These are phyloP conservation scores for Zymoseptoria pseudotritici DNA, from an alignment of 2,329 filamentous ascomycete genomes.

Conservation along the genomic window DNA sequence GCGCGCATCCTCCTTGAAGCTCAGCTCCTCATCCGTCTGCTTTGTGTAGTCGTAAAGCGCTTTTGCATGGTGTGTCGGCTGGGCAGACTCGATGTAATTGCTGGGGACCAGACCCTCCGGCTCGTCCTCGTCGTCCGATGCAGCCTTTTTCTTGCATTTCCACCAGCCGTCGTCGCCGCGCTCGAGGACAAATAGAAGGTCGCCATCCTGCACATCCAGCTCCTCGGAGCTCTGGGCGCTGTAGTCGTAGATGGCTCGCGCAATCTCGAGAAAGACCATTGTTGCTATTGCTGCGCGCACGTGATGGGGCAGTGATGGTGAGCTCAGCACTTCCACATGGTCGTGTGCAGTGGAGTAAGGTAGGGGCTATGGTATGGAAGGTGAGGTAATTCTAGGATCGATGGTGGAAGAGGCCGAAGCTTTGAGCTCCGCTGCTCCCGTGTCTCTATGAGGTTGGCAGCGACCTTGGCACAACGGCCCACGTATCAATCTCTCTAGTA, in stretches of 20 bases:
- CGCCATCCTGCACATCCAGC: constrained; percentile 75
- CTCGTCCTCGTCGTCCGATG: constrained; percentile 77
- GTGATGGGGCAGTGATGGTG: background rate
- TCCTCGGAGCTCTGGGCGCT: constrained; percentile 78
- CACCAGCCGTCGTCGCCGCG: constrained; percentile 79
- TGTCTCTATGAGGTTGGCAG: too few species aligned
- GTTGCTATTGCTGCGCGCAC: constrained; percentile 1
- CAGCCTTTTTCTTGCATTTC: constrained; percentile 87
- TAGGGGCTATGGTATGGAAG: background rate
- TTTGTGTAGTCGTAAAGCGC: constrained; percentile 97
- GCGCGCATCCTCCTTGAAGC: constrained; percentile 80
- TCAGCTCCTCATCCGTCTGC: constrained; percentile 96
- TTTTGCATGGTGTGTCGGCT: constrained; percentile 63
- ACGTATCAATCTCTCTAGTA: background rate
- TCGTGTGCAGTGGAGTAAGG: background rate
- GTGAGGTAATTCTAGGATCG: background rate
- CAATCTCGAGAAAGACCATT: constrained; percentile 91
- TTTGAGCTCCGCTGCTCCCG: background rate
- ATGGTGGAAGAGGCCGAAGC: background rate
- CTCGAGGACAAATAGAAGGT: constrained; percentile 80
- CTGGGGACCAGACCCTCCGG: constrained; percentile 83
- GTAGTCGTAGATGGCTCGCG: constrained; percentile 89
- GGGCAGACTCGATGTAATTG: constrained; percentile 87
- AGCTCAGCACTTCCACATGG: background rate
- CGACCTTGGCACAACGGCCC: background rate